Evolutionary conservation across 371 early-diverging fungal genomes (phyloP).

Genomic region (Actinomucor elegans): DNA sequence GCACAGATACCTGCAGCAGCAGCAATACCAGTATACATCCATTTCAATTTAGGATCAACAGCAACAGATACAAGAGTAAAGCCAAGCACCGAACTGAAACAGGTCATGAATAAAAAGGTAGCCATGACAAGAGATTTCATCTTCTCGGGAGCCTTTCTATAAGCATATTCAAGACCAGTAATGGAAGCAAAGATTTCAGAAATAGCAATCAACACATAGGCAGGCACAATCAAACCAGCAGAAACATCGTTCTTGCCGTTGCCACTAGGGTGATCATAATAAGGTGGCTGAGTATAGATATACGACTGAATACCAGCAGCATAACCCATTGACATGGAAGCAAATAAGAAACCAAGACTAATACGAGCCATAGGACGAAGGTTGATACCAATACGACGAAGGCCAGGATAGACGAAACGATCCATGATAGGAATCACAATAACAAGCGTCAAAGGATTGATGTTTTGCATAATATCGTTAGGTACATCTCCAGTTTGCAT

Average conservation of each 20-base stretch:
- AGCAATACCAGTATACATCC: slow-evolving; percentile 60
- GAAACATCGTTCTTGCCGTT: slow-evolving; percentile 53
- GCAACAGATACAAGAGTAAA: slow-evolving; percentile 68
- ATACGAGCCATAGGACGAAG: slow-evolving; percentile 74
- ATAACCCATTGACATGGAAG: slow-evolving; percentile 69
- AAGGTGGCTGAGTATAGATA: slow-evolving; percentile 48
- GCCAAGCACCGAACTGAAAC: slow-evolving; percentile 64
- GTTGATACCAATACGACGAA: slow-evolving; percentile 65
- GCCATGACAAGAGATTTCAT: slow-evolving; percentile 81
- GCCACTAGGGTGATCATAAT: slow-evolving; percentile 28
- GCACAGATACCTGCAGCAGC: slow-evolving; percentile 22
- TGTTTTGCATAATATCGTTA: slow-evolving; percentile 64
- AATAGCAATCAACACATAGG: slow-evolving; percentile 65
- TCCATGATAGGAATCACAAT: slow-evolving; percentile 76
- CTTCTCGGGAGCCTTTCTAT: slow-evolving; percentile 67
- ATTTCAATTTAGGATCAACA: slow-evolving; percentile 66
- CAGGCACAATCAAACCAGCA: slow-evolving; percentile 70
- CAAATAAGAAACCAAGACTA: slow-evolving; percentile 66
- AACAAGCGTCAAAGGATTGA: slow-evolving; percentile 68
- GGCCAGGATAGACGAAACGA: slow-evolving; percentile 64
- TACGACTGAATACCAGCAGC: slow-evolving; percentile 70
- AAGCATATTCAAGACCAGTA: slow-evolving; percentile 82
- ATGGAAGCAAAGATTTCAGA: slow-evolving; percentile 76
- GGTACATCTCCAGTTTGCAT: slow-evolving; percentile 69
- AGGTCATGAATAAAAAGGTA: slow-evolving; percentile 68